A percentile compares a stretch with the other conserved stretches of the same genome.
Evolutionary conservation across 257 asterid genomes (phyloP).

Genomic region (Solanum pinnatisectum): DNA sequence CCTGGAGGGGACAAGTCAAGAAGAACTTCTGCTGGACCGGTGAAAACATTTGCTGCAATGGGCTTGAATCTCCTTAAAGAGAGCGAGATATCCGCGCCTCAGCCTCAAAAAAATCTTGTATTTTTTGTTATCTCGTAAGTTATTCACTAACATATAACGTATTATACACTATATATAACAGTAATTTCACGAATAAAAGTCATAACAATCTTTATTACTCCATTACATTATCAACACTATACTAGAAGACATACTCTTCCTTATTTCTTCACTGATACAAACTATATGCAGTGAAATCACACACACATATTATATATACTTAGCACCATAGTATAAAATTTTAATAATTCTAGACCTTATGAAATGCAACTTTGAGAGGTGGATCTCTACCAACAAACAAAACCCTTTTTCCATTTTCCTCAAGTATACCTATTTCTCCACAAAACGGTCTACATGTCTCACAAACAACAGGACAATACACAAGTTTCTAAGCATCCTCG

Average conservation of each 20-base stretch:
- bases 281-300: neutral
- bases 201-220: neutral
- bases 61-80: too few species aligned
- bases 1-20: too few species aligned
- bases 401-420: neutral
- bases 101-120: too few species aligned
- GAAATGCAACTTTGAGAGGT: neutral
- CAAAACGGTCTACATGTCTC: neutral
- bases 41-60: too few species aligned
- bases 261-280: neutral
- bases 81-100: too few species aligned
- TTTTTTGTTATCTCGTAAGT: too few species aligned
- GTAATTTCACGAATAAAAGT: neutral
- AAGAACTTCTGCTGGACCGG: too few species aligned
- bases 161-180: neutral
- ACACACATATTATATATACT: neutral
- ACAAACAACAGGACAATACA: constrained; percentile 11
- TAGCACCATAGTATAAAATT: neutral
- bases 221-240: neutral
- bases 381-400: neutral
- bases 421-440: neutral
- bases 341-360: neutral
- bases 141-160: too few species aligned
- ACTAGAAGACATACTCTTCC: neutral
- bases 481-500: neutral